Base-by-base conservation (phyloP, 2,329 filamentous ascomycete genomes). In the Aspergillus fumigatiaffinis region DNA sequence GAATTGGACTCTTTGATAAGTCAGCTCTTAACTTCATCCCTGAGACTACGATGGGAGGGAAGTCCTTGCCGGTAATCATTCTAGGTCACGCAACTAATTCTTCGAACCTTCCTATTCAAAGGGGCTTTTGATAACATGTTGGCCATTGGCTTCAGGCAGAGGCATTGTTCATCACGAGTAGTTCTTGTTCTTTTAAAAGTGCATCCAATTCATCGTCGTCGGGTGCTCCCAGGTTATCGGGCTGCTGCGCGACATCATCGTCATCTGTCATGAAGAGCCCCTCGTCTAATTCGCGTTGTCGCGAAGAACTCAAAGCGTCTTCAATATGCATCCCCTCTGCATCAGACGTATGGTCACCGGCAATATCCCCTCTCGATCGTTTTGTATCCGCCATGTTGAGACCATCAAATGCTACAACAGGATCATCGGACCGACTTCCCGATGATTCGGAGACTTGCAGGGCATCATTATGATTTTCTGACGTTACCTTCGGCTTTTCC, bases 171-270 rank as follows among this genome's bases (percentile, higher is more conserved):
- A 46, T 54, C 25, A 23, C 53, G 12, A 50, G 57, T 44, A 64
- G 59, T 50, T 71, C 71, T 44, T 79, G 77, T 59, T 83, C 82
- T 29, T 78, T 80, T 53, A 86, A 73, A 28, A 86, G 70, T 29
- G 79, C 79, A 63, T 85, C 83, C 21, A 86, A 67, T 58, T 78
- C 76, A 64, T 80, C 77, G 12, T 73, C 68, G 7, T 82, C 80
- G 57, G 3, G 55, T 5, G 48, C 50, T 25, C 46, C 57, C 23
- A 59, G 58, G 3, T 56, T 52, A 46, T 62, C 44, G 5, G 44
- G 44, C 20, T 14, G 21, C 44, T 23, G 20, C 12, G 44, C 44
- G 20, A n/a, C 17, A n/a, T 60, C 52, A 44, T 58, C 56, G 32
- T 69, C 61, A 51, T 68, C 70, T 53, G 71, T 63, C 26, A 76